A percentile compares a stretch with the other conserved stretches of the same genome.
These are phyloP conservation scores for Scutellaria baicalensis DNA, from an alignment of 257 asterid species.

Conservation along the genomic window DNA sequence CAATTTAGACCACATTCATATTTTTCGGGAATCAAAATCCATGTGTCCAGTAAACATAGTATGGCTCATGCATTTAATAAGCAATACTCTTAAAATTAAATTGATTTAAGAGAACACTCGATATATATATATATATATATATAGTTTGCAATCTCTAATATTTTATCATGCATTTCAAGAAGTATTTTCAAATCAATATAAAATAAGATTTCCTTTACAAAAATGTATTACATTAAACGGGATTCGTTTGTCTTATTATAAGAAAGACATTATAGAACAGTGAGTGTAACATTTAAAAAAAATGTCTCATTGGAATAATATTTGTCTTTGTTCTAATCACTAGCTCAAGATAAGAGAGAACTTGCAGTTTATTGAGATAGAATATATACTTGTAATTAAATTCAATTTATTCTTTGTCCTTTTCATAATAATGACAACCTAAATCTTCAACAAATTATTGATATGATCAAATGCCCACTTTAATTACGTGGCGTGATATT, in stretches of 20 bases:
- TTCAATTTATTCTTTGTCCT: constrained; percentile 18
- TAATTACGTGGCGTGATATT: not conserved
- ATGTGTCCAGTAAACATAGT: no score
- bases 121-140: no score
- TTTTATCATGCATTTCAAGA: not conserved
- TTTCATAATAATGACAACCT: constrained; percentile 24
- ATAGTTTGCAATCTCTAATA: not conserved
- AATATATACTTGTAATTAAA: constrained; percentile 21
- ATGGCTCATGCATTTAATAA: no score
- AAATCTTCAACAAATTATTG: constrained; percentile 20
- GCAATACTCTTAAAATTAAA: no score
- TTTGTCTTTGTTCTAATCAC: constrained; percentile 16
- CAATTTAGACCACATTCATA: no score
- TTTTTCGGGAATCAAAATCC: no score
- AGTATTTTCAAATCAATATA: not conserved
- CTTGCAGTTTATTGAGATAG: constrained; percentile 16
- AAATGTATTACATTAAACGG: not conserved
- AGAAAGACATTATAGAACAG: not conserved
- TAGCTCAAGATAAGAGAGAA: constrained; percentile 31
- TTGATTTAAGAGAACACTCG: no score
- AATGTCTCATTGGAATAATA: constrained; percentile 14
- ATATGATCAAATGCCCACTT: constrained; percentile 1
- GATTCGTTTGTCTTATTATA: not conserved
- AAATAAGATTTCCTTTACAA: no score
- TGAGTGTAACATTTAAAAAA: constrained; percentile 9